Percentiles rank a stretch among this genome's conserved stretches.
These are phyloP conservation scores for Tricholoma terreum DNA, from an alignment of 768 basidiomycete species.

Conservation along the genomic window DNA sequence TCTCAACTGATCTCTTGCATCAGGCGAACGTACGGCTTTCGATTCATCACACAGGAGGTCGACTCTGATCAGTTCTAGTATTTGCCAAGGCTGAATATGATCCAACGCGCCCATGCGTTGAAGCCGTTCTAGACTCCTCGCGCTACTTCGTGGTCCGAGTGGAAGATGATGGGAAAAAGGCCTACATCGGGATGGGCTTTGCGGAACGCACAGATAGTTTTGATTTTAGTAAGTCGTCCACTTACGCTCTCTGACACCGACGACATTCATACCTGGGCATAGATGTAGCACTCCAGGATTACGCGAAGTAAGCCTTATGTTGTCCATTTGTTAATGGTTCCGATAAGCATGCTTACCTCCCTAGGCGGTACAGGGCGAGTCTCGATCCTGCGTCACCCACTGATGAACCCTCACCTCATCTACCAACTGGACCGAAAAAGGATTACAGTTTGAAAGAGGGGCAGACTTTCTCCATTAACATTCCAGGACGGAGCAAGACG, in stretches of 20 bases:
- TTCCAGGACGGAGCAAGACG: conserved; percentile 71
- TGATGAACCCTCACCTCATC: conserved; percentile 56
- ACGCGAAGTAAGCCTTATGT: conserved; percentile 59
- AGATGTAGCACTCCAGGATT: conserved; percentile 88
- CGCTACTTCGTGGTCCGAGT: conserved; percentile 93
- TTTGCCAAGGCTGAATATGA: conserved; percentile 89
- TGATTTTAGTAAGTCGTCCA: conserved; percentile 75
- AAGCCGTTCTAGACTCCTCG: conserved; percentile 93
- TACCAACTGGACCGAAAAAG: conserved; percentile 81
- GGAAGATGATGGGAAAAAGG: conserved; percentile 83
- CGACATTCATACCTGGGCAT: neutral
- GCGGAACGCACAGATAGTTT: conserved; percentile 85
- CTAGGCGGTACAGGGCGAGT: conserved; percentile 61
- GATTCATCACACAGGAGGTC: conserved; percentile 5
- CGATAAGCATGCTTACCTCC: conserved; percentile 10
- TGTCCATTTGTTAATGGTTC: neutral
- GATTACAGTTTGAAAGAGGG: conserved; percentile 94
- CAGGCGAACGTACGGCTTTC: conserved; percentile 64
- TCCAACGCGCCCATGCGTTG: conserved; percentile 75
- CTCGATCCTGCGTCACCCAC: conserved; percentile 49
- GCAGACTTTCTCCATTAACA: conserved; percentile 88
- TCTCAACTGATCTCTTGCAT: conserved; percentile 5
- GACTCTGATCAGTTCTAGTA: conserved; percentile 42
- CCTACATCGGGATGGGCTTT: conserved; percentile 94
- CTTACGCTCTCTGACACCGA: conserved; percentile 5